Evolutionary conservation across 768 basidiomycete species (phyloP).

Genomic region (Russula emetica): DNA sequence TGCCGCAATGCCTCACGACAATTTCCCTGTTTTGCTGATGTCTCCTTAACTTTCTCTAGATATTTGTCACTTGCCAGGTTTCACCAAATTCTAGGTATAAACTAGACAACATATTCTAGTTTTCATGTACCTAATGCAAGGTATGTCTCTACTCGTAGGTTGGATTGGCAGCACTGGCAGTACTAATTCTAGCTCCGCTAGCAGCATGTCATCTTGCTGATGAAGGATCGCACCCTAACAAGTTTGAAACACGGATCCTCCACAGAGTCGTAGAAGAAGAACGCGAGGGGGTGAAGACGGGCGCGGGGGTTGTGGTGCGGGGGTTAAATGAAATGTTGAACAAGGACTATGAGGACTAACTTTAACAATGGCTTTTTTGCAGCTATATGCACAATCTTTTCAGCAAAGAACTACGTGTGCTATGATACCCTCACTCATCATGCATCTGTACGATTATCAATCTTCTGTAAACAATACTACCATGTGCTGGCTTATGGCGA

Average conservation of each 20-base stretch:
- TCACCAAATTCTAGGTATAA: too few relatives aligned
- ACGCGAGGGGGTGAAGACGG: slow-evolving; percentile 61
- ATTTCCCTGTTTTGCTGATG: too few relatives aligned
- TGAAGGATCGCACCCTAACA: slow-evolving; percentile 45
- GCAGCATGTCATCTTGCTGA: too few relatives aligned
- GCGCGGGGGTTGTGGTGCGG: slow-evolving; percentile 68
- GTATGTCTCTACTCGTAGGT: too few relatives aligned
- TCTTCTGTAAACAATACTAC: slow-evolving; percentile 25
- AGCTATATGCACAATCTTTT: slow-evolving; percentile 24
- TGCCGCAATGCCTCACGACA: too few relatives aligned
- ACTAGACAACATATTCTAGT: too few relatives aligned
- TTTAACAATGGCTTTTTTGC: not conserved
- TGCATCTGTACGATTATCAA: slow-evolving; percentile 30
- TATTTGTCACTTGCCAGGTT: too few relatives aligned
- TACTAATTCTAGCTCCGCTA: too few relatives aligned
- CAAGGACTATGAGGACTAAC: slow-evolving; percentile 34
- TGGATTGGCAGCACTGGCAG: too few relatives aligned
- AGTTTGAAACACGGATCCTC: slow-evolving; percentile 67
- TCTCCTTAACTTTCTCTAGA: too few relatives aligned
- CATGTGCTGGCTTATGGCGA: slow-evolving; percentile 9
- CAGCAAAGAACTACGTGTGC: slow-evolving; percentile 25
- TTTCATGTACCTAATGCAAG: too few relatives aligned
- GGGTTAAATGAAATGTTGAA: slow-evolving; percentile 66
- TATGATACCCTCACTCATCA: slow-evolving; percentile 28
- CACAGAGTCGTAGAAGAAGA: slow-evolving; percentile 60